phyloP scores from a whole-genome alignment of 2,329 filamentous ascomycete species.

The Paecilomyces fulvus region DNA sequence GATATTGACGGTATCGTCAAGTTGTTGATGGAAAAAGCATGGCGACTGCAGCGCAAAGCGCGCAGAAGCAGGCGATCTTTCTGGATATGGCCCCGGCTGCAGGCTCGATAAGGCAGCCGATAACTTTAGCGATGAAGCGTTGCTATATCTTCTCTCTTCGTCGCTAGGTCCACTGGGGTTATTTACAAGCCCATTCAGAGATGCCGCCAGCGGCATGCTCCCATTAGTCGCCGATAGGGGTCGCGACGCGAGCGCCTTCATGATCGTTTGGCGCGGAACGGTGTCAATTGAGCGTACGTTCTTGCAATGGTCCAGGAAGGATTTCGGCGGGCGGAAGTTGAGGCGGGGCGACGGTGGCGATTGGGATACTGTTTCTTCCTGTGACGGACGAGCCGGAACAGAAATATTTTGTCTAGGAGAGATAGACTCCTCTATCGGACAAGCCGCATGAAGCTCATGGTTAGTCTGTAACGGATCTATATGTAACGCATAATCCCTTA shows the following conservation, averaged over 20 bases:
- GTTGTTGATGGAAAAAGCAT: slow-evolving; percentile 96
- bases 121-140: slow-evolving; percentile 51
- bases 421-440: slow-evolving; percentile 11
- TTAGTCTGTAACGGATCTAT: slow-evolving; percentile 34
- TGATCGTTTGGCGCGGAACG: slow-evolving; percentile 69
- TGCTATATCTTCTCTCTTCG: slow-evolving; percentile 30
- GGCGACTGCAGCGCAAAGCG: slow-evolving; percentile 72
- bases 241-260: slow-evolving; percentile 68
- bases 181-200: slow-evolving; percentile 52
- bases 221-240: slow-evolving; percentile 45
- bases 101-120: slow-evolving; percentile 50
- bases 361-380: slow-evolving; percentile 19
- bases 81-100: slow-evolving; percentile 33
- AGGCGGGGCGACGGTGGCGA: slow-evolving; percentile 23
- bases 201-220: slow-evolving; percentile 55
- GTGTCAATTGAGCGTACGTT: slow-evolving; percentile 53
- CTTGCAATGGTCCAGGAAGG: slow-evolving; percentile 37
- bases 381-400: slow-evolving; percentile 11
- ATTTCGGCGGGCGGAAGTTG: slow-evolving; percentile 26
- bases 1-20: slow-evolving; percentile 92
- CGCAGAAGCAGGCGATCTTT: slow-evolving; percentile 36
- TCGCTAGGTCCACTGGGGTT: slow-evolving; percentile 9
- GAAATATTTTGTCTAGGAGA: slow-evolving; percentile 12
- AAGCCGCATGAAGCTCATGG: slow-evolving; percentile 21
- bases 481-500: slow-evolving; percentile 36